Evolutionary conservation across 805 yeast genomes (phyloP).

Genomic region (Wickerhamomyces hampshirensis): DNA sequence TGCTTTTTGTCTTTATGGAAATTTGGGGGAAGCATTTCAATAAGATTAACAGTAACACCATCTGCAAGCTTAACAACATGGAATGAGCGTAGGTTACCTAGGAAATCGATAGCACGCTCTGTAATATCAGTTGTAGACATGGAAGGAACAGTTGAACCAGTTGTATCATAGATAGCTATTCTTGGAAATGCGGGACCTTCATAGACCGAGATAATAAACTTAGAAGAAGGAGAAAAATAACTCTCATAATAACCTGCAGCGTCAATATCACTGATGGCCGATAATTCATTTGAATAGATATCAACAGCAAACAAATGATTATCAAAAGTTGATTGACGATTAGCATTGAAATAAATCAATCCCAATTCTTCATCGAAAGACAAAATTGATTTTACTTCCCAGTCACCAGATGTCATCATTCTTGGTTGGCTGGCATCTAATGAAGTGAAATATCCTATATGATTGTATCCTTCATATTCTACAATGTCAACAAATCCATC

Average conservation of each 20-base stretch:
- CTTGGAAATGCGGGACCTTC: slow-evolving; percentile 22
- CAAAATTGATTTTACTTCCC: slow-evolving; percentile 46
- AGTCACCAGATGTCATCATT: slow-evolving; percentile 41
- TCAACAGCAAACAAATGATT: slow-evolving; percentile 54
- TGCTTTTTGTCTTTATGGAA: slow-evolving; percentile 45
- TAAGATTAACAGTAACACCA: slow-evolving; percentile 38
- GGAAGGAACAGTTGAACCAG: background rate
- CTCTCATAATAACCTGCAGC: slow-evolving; percentile 43
- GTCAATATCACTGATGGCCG: slow-evolving; percentile 28
- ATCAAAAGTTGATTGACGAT: slow-evolving; percentile 43
- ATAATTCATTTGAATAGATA: slow-evolving; percentile 26
- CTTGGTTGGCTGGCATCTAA: slow-evolving; percentile 35
- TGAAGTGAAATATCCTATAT: slow-evolving; percentile 55
- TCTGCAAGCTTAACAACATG: slow-evolving; percentile 19
- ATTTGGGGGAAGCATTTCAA: slow-evolving; percentile 59
- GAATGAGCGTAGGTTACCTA: slow-evolving; percentile 13
- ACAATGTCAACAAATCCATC: slow-evolving; percentile 64
- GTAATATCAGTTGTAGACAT: background rate
- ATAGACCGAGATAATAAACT: slow-evolving; percentile 39
- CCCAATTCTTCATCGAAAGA: slow-evolving; percentile 44
- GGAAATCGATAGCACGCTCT: slow-evolving; percentile 14
- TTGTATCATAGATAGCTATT: slow-evolving; percentile 10
- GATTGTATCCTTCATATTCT: slow-evolving; percentile 50
- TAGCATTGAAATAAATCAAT: slow-evolving; percentile 51
- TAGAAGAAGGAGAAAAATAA: slow-evolving; percentile 52